Conservation (phyloP, 2,329 filamentous ascomycete genomes). For the Beauveria sp. region DNA sequence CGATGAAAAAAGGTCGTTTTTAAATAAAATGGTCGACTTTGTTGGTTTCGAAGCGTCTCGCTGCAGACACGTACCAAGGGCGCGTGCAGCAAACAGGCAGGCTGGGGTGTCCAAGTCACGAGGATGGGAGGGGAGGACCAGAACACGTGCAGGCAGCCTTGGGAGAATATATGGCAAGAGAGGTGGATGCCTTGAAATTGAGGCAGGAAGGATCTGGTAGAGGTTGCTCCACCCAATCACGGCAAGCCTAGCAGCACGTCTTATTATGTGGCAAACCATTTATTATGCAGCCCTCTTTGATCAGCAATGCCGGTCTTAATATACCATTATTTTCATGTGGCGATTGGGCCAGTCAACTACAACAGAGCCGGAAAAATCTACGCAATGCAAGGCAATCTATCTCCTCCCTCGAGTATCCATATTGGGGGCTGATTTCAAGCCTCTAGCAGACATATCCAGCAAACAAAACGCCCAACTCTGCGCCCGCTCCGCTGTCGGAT, state of each 20-base stretch:
- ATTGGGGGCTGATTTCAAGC: too few species aligned
- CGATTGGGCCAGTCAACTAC: too few species aligned
- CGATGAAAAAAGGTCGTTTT: neutral
- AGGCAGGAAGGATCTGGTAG: neutral
- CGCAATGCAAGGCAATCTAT: too few species aligned
- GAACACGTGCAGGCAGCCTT: constrained; percentile 35
- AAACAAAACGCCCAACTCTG: neutral
- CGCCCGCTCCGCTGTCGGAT: neutral
- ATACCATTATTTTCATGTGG: neutral
- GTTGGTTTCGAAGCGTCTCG: neutral
- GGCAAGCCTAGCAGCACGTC: neutral
- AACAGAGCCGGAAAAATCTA: too few species aligned
- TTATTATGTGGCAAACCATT: neutral
- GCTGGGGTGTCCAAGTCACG: constrained; percentile 26
- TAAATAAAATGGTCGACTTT: constrained; percentile 13
- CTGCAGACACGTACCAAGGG: neutral
- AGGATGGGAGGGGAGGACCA: constrained; percentile 27
- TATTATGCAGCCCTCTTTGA: neutral
- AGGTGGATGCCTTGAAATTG: neutral
- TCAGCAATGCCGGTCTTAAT: neutral
- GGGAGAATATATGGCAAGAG: constrained; percentile 27
- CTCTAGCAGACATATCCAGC: neutral
- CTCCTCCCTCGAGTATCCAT: too few species aligned
- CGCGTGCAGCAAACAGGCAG: constrained; percentile 6
- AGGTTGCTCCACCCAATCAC: neutral